Evolutionary conservation across 116 monocot species (phyloP).

Genomic region (Zostera marina): DNA sequence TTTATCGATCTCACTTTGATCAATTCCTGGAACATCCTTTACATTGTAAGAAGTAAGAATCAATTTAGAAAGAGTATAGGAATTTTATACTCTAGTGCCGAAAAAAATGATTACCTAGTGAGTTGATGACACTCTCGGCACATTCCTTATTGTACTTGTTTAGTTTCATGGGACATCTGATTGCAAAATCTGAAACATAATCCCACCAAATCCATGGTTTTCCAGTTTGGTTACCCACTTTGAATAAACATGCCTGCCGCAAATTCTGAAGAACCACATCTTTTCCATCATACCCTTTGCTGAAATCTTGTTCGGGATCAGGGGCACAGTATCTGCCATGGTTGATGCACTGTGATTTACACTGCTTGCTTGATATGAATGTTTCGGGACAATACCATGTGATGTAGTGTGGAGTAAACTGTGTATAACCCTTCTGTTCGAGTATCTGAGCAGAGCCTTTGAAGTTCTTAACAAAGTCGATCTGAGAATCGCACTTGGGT

Average conservation of each 20-base stretch:
- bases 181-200: slow-evolving; percentile 63
- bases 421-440: slow-evolving; percentile 46
- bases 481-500: slow-evolving; percentile 50
- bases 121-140: slow-evolving; percentile 51
- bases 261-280: slow-evolving; percentile 74
- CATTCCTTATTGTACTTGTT: slow-evolving; percentile 64
- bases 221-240: slow-evolving; percentile 38
- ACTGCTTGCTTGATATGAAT: slow-evolving; percentile 40
- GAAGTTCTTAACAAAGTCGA: slow-evolving; percentile 53
- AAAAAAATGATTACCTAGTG: slow-evolving; percentile 31
- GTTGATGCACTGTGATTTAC: slow-evolving; percentile 74
- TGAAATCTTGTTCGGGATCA: slow-evolving; percentile 66
- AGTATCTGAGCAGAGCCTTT: slow-evolving; percentile 74
- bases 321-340: slow-evolving; percentile 66
- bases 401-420: slow-evolving; percentile 76
- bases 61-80: background rate
- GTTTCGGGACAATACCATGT: slow-evolving; percentile 73
- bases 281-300: slow-evolving; percentile 60
- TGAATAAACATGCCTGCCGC: slow-evolving; percentile 68
- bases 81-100: too few species aligned
- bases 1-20: slow-evolving; percentile 14
- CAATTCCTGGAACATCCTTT: background rate
- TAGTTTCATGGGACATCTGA: slow-evolving; percentile 77
- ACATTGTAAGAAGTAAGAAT: background rate
- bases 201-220: slow-evolving; percentile 87